Conservation (phyloP, 164 flowering plant genomes). For the Sextonia rubra region DNA sequence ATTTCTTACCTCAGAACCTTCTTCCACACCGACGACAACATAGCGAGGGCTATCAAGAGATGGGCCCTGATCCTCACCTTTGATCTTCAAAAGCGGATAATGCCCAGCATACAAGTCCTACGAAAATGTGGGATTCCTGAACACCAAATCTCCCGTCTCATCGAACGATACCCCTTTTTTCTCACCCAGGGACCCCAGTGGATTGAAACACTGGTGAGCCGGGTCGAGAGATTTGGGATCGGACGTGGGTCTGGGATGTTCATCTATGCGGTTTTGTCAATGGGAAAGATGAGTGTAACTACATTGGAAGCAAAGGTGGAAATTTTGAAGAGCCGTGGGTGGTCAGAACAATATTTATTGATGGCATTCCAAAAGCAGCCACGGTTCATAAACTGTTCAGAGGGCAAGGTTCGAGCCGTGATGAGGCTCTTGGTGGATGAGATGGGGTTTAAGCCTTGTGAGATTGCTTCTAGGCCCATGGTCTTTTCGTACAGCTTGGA, state of each 20-base stretch:
- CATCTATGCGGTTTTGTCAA: background rate
- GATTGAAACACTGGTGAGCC: background rate
- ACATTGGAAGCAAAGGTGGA: slow-evolving; percentile 6
- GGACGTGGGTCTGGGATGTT: slow-evolving; percentile 6
- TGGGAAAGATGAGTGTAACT: background rate
- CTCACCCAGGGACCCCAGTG: background rate
- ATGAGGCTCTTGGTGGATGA: slow-evolving; percentile 5
- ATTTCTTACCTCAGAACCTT: background rate
- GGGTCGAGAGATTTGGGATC: slow-evolving; percentile 9
- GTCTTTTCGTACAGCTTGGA: slow-evolving; percentile 8
- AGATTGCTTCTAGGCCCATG: background rate
- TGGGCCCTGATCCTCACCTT: background rate
- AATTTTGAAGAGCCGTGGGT: slow-evolving; percentile 10
- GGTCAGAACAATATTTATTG: slow-evolving; percentile 8
- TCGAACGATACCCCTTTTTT: slow-evolving; percentile 1
- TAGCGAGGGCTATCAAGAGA: slow-evolving; percentile 2
- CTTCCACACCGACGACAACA: slow-evolving; percentile 1
- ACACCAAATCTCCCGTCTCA: background rate
- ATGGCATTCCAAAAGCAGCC: slow-evolving; percentile 14
- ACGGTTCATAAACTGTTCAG: background rate
- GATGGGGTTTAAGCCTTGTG: background rate
- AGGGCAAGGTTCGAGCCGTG: background rate
- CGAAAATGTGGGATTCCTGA: slow-evolving; percentile 5
- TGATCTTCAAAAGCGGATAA: background rate
- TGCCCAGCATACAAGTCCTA: slow-evolving; percentile 1